Evolutionary conservation across 805 yeast species (phyloP), one percentile per base, ranked within the genome.

Genomic region (Wickerhamomyces ciferrii): DNA sequence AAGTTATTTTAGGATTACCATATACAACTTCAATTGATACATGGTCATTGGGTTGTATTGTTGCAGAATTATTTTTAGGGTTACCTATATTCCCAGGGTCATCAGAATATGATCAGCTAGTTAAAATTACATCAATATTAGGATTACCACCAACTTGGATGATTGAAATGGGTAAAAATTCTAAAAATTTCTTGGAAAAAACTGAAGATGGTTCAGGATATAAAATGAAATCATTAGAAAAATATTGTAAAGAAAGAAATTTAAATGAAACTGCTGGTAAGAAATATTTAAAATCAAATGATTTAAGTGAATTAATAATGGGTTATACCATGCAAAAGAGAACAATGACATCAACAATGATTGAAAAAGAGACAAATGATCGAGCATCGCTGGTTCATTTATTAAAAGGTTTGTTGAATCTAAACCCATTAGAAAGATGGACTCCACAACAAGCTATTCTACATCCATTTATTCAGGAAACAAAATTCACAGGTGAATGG

Each of bases 31-130:
- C 96, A 7, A 92, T 94, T 44, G 99, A 92, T 63, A 89, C 92
- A 81, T 94, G 99, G 99, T 92, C 98, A 0, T 69, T 91, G 39
- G 99, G 96, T 0, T 87, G 97, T 61, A 88, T 94, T 43, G 79
- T 89, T 31, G 95, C 94, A 1, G 99, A 94, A 64, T 69, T 92
- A 42, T 91, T 86, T 54, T 66, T 92, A 43, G 99, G 99, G 1
- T 72, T 92, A 46, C 99, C 99, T 1, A 73, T 92, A 54, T 89
- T 92, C 57, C 97, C 99, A 0, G 99, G 99, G 3, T 77, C 90
- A 3, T 87, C 96, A 0, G 99, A 94, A 65, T 94, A 83, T 65
- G 90, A 92, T 61, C 97, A 92, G 65, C 69, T 95, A 39, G 74
- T 80, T 50, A 81, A 96, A 54, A 90, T 94, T 35, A 79, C 84